A percentile compares a stretch with the other conserved stretches of the same genome.
Conservation (phyloP, 164 flowering plant genomes). For the Dillenia suffruticosa region DNA sequence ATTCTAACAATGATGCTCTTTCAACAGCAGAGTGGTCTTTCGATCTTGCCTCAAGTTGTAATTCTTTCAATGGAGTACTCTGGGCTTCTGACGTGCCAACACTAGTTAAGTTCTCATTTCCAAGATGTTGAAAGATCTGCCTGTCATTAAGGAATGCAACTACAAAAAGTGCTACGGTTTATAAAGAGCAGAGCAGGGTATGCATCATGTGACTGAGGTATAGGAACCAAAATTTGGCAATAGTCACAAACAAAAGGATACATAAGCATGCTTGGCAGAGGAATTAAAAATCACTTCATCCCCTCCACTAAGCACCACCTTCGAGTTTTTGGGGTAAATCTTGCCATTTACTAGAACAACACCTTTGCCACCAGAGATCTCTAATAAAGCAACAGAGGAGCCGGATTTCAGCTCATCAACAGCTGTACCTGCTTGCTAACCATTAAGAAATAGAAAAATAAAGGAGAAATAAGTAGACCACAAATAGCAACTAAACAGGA, state of each 20-base stretch:
- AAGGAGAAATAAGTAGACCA: no score
- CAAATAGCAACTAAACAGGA: not conserved
- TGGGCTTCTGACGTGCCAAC: slow-evolving; percentile 43
- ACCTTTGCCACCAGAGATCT: slow-evolving; percentile 56
- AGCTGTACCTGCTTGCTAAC: slow-evolving; percentile 33
- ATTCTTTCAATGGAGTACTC: slow-evolving; percentile 30
- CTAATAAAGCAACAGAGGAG: slow-evolving; percentile 27
- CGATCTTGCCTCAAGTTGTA: slow-evolving; percentile 40
- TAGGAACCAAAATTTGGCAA: no score
- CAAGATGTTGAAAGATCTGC: slow-evolving; percentile 57
- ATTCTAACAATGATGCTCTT: slow-evolving; percentile 56
- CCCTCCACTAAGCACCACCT: slow-evolving; percentile 38
- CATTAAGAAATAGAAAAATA: not conserved
- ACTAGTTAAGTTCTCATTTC: slow-evolving; percentile 24
- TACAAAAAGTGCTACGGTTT: not conserved
- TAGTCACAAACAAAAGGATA: slow-evolving; percentile 39
- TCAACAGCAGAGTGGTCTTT: slow-evolving; percentile 43
- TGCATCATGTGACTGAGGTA: not conserved
- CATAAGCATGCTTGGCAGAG: slow-evolving; percentile 59
- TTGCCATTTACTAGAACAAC: slow-evolving; percentile 53
- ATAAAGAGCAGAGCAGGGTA: not conserved
- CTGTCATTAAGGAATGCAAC: slow-evolving; percentile 23
- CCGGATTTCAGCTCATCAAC: no score
- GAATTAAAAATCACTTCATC: slow-evolving; percentile 60
- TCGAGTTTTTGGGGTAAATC: slow-evolving; percentile 23